Conservation (phyloP, 2,329 filamentous ascomycete species). For the Phialophora expanda region DNA sequence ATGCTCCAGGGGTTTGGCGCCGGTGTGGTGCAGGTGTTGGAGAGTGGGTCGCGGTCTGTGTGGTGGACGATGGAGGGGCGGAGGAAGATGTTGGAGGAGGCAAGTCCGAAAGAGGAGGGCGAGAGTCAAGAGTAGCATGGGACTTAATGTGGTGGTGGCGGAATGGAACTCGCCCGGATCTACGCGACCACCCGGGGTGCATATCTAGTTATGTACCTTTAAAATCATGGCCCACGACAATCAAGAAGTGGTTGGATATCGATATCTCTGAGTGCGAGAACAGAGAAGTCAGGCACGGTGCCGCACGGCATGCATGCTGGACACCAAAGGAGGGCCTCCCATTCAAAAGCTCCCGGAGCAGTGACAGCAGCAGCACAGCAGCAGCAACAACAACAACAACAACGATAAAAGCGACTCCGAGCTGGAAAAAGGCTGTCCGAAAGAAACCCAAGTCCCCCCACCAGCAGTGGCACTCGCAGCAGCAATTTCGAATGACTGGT, state of each 20-base stretch:
- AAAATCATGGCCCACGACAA: neutral
- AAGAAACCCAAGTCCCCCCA: neutral
- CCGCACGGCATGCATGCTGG: neutral
- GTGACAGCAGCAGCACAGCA: no score
- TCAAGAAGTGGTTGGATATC: neutral
- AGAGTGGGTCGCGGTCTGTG: slow-evolving; percentile 77
- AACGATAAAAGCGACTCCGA: neutral
- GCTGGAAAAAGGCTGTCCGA: neutral
- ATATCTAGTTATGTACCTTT: neutral
- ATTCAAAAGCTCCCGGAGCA: neutral
- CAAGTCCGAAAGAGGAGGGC: slow-evolving; percentile 48
- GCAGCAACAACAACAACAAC: no score
- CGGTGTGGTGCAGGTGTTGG: slow-evolving; percentile 76
- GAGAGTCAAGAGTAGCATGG: neutral
- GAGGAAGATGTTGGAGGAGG: slow-evolving; percentile 79
- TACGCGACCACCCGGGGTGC: no score
- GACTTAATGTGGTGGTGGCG: neutral
- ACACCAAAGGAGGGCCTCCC: neutral
- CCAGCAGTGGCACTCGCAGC: neutral
- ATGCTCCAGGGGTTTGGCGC: slow-evolving; percentile 82
- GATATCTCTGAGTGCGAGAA: neutral
- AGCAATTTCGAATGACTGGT: neutral
- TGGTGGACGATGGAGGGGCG: slow-evolving; percentile 88
- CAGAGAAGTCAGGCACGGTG: neutral
- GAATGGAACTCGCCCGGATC: no score